phyloP scores from a whole-genome alignment of 2,329 filamentous ascomycete species.

The Colletotrichum liaoningense region DNA sequence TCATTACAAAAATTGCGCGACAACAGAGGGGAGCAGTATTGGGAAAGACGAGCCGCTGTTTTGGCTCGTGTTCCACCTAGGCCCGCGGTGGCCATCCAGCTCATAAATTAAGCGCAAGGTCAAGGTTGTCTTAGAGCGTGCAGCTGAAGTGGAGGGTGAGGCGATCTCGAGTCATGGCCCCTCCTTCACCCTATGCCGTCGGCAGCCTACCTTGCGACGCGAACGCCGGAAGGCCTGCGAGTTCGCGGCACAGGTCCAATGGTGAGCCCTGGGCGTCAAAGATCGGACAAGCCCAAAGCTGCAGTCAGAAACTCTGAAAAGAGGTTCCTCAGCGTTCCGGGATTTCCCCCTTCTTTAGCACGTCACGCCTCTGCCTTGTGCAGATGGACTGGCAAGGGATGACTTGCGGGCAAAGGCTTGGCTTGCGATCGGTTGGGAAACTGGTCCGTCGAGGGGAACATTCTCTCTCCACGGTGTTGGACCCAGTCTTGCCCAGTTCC shows the following conservation, averaged over 20 bases:
- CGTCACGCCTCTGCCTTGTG: neutral
- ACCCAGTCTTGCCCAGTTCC: neutral
- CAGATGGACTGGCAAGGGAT: neutral
- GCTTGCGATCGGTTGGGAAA: slow-evolving; percentile 15
- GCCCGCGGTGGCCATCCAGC: neutral
- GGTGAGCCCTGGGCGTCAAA: neutral
- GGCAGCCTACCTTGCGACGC: neutral
- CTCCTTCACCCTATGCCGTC: neutral
- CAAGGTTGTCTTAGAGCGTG: slow-evolving; percentile 20
- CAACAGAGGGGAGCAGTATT: neutral
- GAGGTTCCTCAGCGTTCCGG: neutral
- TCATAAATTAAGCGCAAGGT: slow-evolving; percentile 20
- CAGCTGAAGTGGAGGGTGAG: neutral
- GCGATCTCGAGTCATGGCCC: slow-evolving; percentile 24
- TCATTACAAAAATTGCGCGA: slow-evolving; percentile 7
- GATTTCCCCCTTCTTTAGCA: neutral
- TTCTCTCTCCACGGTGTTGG: neutral
- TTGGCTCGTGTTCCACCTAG: neutral
- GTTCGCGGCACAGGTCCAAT: neutral
- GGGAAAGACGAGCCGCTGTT: slow-evolving; percentile 3
- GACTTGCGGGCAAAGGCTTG: neutral
- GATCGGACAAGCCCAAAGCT: neutral
- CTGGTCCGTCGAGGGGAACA: slow-evolving; percentile 2
- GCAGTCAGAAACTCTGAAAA: slow-evolving; percentile 6
- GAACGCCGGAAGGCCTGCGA: neutral